Evolutionary conservation across 495 filamentous ascomycete genomes (phyloP).

Genomic region (Penicillium egyptiacum): DNA sequence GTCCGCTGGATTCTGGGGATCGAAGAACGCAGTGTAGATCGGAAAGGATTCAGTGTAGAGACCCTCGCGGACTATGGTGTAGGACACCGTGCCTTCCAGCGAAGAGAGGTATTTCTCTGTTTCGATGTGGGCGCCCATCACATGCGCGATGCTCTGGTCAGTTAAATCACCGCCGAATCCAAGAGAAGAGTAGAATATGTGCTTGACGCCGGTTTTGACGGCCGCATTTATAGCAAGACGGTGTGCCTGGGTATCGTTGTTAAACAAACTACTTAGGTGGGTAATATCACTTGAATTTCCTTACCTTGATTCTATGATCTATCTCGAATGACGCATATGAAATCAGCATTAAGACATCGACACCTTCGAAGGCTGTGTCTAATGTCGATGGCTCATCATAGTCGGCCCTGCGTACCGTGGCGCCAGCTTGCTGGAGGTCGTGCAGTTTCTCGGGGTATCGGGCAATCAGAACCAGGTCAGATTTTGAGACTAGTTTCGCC

Average conservation of each 20-base stretch:
- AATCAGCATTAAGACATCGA: constrained; percentile 40
- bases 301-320: constrained; percentile 35
- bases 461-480: constrained; percentile 45
- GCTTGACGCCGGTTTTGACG: constrained; percentile 52
- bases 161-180: constrained; percentile 50
- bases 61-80: constrained; percentile 60
- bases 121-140: constrained; percentile 68
- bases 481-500: constrained; percentile 35
- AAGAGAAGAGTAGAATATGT: constrained; percentile 69
- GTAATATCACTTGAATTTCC: not conserved
- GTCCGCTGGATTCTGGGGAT: constrained; percentile 27
- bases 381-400: constrained; percentile 37
- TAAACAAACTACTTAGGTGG: not conserved
- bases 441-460: constrained; percentile 43
- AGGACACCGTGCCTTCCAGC: constrained; percentile 34
- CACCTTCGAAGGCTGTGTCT: constrained; percentile 35
- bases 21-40: constrained; percentile 65
- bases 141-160: constrained; percentile 49
- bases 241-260: constrained; percentile 37
- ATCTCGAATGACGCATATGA: constrained; percentile 47
- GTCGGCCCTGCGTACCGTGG: constrained; percentile 36
- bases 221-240: constrained; percentile 59
- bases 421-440: constrained; percentile 27
- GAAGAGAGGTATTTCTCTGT: constrained; percentile 58
- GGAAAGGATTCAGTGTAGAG: constrained; percentile 68